Base-by-base conservation (phyloP, 1,284 basidiomycete genomes). In the Trichosporon asahii region DNA sequence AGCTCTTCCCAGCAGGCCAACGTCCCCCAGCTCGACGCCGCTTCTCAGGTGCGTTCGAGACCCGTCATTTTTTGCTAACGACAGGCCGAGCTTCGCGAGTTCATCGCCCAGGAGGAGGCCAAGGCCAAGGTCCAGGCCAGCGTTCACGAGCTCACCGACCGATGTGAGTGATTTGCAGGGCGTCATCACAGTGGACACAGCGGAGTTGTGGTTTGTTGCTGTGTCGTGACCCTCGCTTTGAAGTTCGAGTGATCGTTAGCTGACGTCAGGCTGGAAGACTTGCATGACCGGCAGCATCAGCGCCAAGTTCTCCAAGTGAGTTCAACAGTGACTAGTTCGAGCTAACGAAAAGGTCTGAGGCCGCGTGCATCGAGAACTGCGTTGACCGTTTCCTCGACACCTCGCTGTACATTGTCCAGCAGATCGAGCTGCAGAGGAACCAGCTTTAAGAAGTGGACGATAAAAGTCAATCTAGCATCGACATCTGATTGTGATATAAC, bases 371-470 rank as follows among this genome's bases (percentile, higher is more conserved):
- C 63, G 86, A 88, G 71, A 96, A 96, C 85, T 98, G 94, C 79
- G 95, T 97, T 63, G 93, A 94, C 75, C 88, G 95, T 69, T 98
- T 98, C 86, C 86, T 98, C 75, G 95, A 98, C 84, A 90, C 92
- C n/a, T 93, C 90, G 77, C 84, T 95, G 66, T 93, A 88, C 85
- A 88, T 96, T 84, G 90, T 98, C 74, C 89, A 89, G 79, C 88
- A 90, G 80, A 88, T 98, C 69, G 91, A 95, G 82, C 66, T 76
- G 70, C 82, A 84, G 70, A 77, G 79, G 72, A 78, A 82, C 70
- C 78, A 80, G 65, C 57, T 31, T 33, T 61, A 61, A 61, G 18
- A 15, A 31, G 27, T 29, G 29, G 29, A 61, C 27, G 11, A n/a
- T 61, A 61, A 61, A 31, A 29, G 57, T 61, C 57, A 61, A 31